phyloP scores from a whole-genome alignment of 177 flowering plant genomes.

The Vitis hybrid region DNA sequence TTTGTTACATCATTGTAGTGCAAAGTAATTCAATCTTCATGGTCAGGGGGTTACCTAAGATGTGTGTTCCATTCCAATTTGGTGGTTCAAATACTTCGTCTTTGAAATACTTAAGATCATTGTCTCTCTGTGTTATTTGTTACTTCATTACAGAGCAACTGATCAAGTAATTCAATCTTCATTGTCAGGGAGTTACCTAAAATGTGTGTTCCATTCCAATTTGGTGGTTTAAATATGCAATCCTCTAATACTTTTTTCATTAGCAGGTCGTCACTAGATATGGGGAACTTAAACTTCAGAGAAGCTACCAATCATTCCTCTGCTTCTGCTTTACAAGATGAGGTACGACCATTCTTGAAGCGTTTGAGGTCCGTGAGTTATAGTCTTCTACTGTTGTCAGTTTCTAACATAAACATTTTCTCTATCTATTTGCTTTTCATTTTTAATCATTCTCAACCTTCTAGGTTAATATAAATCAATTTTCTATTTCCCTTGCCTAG shows the following conservation, averaged over 20 bases:
- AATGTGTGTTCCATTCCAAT: not conserved
- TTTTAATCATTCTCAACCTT: not conserved
- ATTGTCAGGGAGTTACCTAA: not conserved
- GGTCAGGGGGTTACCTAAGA: not conserved
- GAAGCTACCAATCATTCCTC: conserved; percentile 41
- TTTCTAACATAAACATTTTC: not conserved
- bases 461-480: not conserved
- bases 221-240: not conserved
- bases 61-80: not conserved
- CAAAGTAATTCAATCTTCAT: conserved; percentile 1
- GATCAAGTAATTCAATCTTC: not conserved
- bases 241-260: not conserved
- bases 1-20: not conserved
- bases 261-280: conserved; percentile 62
- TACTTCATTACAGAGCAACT: not conserved
- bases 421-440: not conserved
- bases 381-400: not conserved
- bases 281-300: conserved; percentile 50
- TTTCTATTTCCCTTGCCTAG: not conserved
- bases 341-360: conserved; percentile 36
- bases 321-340: conserved; percentile 73
- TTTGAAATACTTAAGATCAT: not conserved
- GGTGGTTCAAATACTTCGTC: not conserved
- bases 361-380: not conserved
- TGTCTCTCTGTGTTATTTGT: not conserved